Evolutionary conservation across 2,329 filamentous ascomycete species (phyloP).

Genomic region (Monosporascus cannonballus): DNA sequence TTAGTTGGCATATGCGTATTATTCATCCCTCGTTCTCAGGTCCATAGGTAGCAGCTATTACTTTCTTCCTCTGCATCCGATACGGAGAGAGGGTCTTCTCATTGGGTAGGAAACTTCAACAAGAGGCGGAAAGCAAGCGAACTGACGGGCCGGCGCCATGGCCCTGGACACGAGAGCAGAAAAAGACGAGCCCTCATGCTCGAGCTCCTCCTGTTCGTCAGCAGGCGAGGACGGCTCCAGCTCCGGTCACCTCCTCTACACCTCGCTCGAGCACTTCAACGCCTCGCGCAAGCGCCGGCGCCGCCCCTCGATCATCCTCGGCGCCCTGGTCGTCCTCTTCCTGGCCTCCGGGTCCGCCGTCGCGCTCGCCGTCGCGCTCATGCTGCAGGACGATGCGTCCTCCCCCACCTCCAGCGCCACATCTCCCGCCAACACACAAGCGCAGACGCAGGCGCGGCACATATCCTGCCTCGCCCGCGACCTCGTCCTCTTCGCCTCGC

Average conservation of each 20-base stretch:
- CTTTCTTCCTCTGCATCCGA: too few relatives aligned
- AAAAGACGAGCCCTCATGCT: too few relatives aligned
- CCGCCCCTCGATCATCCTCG: slow-evolving; percentile 20
- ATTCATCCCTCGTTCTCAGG: too few relatives aligned
- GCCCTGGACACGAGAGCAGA: too few relatives aligned
- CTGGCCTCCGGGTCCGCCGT: slow-evolving; percentile 22
- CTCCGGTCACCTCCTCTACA: slow-evolving; percentile 11
- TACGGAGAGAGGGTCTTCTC: too few relatives aligned
- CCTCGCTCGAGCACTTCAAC: slow-evolving; percentile 19
- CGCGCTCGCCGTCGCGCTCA: slow-evolving; percentile 20
- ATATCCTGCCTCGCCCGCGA: slow-evolving; percentile 22
- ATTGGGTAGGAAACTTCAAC: too few relatives aligned
- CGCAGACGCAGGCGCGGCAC: neutral
- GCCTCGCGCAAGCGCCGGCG: slow-evolving; percentile 10
- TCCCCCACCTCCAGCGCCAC: too few relatives aligned
- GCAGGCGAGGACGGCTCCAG: slow-evolving; percentile 10
- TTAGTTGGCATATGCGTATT: too few relatives aligned
- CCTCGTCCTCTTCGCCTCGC: slow-evolving; percentile 23
- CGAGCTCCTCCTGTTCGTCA: slow-evolving; percentile 1
- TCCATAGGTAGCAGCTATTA: too few relatives aligned
- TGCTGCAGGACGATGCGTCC: slow-evolving; percentile 11
- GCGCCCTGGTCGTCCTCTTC: slow-evolving; percentile 22
- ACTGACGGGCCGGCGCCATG: too few relatives aligned
- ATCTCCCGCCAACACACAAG: too few relatives aligned
- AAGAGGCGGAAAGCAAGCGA: too few relatives aligned